Evolutionary conservation across 225 moss, liverwort and hornwort species (phyloP), one percentile per base, ranked within the genome.

Genomic region (Sphagnum contortum): DNA sequence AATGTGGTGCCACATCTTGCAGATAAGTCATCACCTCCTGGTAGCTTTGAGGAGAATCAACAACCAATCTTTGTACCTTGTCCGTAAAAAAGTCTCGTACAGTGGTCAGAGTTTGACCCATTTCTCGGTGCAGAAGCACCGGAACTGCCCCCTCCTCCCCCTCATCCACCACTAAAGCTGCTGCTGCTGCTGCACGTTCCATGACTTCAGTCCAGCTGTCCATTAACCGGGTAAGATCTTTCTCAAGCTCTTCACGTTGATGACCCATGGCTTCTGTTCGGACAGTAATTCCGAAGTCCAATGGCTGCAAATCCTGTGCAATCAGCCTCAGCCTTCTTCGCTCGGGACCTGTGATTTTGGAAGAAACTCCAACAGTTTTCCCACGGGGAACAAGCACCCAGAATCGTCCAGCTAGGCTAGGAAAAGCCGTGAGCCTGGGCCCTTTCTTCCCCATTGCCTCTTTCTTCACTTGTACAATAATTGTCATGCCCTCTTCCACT

Each of bases 401-500:
- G 63, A 98, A 98, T 73, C 96, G 83, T 74, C 96, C 96, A 64
- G 96, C 96, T 62, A 98, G 79, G 63, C 88, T 91, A 64, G 96
- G 93, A 70, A 90, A 92, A 55, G 93, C 96, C 5, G 96, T 98
- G 67, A 98, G 80, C 57, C 96, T 76, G 64, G 96, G 96, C 48
- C 96, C 91, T 76, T 98, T 98, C 74, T 98, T 98, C 57, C 96
- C 96, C 67, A 98, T 81, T 2, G 92, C 59, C 71, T 98, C 96
- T 77, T 98, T 98, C 80, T 98, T 98, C 73, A 92, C 92, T 77
- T 98, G 92, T 60, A 98, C 93, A 61, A 98, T 90, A 63, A 98
- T 93, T 62, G 87, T 85, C 96, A 98, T 98, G 47, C 96, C 96
- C 66, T 87, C 83, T 80, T 84, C 93, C 66, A 98, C 83, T 49